Conservation (phyloP, 2,329 filamentous ascomycete genomes). For the Fusarium sp. region DNA sequence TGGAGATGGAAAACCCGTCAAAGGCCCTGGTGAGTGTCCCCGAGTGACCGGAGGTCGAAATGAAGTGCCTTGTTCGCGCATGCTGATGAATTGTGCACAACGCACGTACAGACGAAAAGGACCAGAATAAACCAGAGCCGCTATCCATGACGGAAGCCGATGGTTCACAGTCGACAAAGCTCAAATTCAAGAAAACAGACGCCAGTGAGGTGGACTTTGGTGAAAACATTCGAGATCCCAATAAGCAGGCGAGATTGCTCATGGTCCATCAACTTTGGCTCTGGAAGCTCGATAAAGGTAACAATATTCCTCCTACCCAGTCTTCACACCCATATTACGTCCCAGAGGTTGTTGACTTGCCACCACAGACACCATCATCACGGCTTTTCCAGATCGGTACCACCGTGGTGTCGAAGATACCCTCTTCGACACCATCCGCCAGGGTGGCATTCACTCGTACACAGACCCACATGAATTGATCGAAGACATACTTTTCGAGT, state of each 20-base stretch:
- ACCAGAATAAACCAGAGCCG: not conserved
- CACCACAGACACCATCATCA: conserved; percentile 26
- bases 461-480: conserved; percentile 20
- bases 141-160: not conserved
- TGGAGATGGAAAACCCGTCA: not conserved
- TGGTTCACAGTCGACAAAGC: not conserved
- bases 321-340: not conserved
- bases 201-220: not conserved
- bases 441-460: conserved; percentile 13
- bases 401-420: conserved; percentile 18
- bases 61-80: not conserved
- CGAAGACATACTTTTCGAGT: conserved; percentile 17
- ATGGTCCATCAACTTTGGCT: conserved; percentile 37
- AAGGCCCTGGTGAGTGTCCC: not conserved
- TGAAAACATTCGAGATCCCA: not conserved
- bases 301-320: not conserved
- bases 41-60: not conserved
- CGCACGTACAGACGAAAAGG: not conserved
- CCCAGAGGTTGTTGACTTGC: not conserved
- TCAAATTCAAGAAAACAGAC: not conserved
- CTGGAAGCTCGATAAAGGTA: conserved; percentile 38
- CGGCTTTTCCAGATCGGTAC: conserved; percentile 20
- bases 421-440: conserved; percentile 31
- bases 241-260: conserved; percentile 20
- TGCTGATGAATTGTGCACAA: not conserved